Base-by-base conservation (phyloP, 805 yeast species). In the Candida ovalis region DNA sequence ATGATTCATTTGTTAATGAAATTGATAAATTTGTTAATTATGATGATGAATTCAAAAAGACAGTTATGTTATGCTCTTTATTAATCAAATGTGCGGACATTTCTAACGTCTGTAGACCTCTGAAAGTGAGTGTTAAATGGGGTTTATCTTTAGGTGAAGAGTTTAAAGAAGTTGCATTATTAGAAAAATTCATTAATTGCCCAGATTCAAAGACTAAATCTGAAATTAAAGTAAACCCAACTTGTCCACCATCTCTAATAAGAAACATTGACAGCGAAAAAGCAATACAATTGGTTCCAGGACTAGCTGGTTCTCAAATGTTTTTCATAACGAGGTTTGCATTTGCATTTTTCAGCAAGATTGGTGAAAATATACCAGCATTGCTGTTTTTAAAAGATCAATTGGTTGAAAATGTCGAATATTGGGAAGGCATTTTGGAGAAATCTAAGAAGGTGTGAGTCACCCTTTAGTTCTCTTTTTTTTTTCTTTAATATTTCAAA, bases 41-140 rank as follows among this genome's bases (percentile, higher is more conserved):
- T 42, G 48, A 54, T 40, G 54, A 66, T 54, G 47, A 61, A 51
- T 45, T 64, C 58, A 50, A 57, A 30, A 45, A 57, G 25, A 49
- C 62, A 13, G 47, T 55, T 48, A 73, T 86, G 54, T 67, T 89
- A 35, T 73, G 85, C 40, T 77, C 88, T 23, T 69, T 90, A 50
- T 74, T 92, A 51, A 81, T 94, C 51, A 94, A 94, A 70, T 89
- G 96, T 66, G 97, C 98, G 2, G 99, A 94, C 69, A 89, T 94
- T 41, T 88, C 96, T 24, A 94, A 94, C 64, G 97, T 91, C 21
- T 81, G 96, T 9, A 73, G 98, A 51, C 89, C 91, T 4, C 70
- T 88, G 48, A 70, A 77, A 33, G 80, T 88, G 2, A 84, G 92
- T 21, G 78, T 88, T 1, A 83, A 85, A 68, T 91, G 97, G 97